These are phyloP conservation scores for Flagelloscypha sp. DNA, from an alignment of 768 basidiomycete species.

Conservation along the genomic window DNA sequence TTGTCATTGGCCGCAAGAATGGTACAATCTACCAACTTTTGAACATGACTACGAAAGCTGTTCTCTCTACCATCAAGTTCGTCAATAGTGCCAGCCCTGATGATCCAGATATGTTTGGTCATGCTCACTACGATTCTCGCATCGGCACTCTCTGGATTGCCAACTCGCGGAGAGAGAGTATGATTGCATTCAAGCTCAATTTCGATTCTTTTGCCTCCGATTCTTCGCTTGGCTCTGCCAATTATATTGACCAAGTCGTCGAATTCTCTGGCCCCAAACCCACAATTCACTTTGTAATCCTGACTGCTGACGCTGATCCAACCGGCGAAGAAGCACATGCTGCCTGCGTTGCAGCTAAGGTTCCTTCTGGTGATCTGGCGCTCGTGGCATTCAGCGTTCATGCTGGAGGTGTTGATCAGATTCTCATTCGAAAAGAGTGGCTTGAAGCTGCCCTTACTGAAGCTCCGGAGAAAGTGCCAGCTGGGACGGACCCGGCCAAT, in stretches of 20 bases:
- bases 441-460: constrained; percentile 58
- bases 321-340: constrained; percentile 77
- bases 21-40: constrained; percentile 81
- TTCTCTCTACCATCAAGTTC: constrained; percentile 76
- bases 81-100: constrained; percentile 48
- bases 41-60: constrained; percentile 61
- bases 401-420: constrained; percentile 81
- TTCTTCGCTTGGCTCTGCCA: no score
- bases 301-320: constrained; percentile 78
- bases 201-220: no score
- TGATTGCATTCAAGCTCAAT: constrained; percentile 72
- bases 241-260: constrained; percentile 72
- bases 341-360: constrained; percentile 75
- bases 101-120: constrained; percentile 82
- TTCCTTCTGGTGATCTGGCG: constrained; percentile 67
- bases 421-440: constrained; percentile 81
- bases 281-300: constrained; percentile 83
- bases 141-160: constrained; percentile 87
- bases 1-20: constrained; percentile 75
- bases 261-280: constrained; percentile 81
- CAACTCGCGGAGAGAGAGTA: constrained; percentile 75
- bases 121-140: constrained; percentile 75
- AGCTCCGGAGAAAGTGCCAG: constrained; percentile 40
- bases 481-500: constrained; percentile 18
- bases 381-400: constrained; percentile 87